Conservation (phyloP, 108 stramenopile species). For the Aureococcus anophagefferens region DNA sequence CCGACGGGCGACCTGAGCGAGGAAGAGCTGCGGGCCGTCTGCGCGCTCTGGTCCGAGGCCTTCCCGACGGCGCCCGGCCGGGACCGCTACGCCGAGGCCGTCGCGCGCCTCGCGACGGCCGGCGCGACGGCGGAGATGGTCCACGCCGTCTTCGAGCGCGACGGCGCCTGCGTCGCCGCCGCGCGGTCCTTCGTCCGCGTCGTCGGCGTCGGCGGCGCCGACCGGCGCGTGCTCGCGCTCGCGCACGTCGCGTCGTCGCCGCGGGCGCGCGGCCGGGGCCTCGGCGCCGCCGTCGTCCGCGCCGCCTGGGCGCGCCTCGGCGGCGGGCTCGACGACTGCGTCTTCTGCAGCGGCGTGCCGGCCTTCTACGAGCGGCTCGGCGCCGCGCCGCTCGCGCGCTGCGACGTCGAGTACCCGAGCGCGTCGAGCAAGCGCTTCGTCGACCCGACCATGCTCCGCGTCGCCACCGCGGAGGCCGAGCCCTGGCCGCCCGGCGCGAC, state of each 20-base stretch:
- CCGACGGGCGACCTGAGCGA: not conserved
- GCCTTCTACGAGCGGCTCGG: not conserved
- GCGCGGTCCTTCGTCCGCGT: not conserved
- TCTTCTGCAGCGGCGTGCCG: not conserved
- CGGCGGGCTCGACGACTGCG: not conserved
- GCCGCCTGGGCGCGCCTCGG: not conserved
- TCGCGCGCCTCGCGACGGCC: not conserved
- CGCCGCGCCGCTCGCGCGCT: not conserved
- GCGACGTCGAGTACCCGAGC: not conserved
- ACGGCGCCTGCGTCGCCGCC: not conserved
- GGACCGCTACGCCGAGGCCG: conserved; percentile 1
- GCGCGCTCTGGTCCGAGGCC: not conserved
- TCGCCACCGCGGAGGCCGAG: not conserved
- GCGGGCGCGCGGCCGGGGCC: not conserved
- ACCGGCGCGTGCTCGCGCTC: not conserved
- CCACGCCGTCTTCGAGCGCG: not conserved
- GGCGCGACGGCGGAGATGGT: not conserved
- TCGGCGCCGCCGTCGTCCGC: not conserved
- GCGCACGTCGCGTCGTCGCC: not conserved
- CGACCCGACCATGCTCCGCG: not conserved
- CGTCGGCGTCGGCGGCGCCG: not conserved
- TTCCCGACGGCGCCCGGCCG: not conserved
- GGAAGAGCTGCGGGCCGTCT: not conserved
- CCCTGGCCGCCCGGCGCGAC: not conserved
- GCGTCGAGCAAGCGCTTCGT: not conserved